phyloP scores from a whole-genome alignment of 805 yeast genomes.

The Saccharomycopsis olivae region DNA sequence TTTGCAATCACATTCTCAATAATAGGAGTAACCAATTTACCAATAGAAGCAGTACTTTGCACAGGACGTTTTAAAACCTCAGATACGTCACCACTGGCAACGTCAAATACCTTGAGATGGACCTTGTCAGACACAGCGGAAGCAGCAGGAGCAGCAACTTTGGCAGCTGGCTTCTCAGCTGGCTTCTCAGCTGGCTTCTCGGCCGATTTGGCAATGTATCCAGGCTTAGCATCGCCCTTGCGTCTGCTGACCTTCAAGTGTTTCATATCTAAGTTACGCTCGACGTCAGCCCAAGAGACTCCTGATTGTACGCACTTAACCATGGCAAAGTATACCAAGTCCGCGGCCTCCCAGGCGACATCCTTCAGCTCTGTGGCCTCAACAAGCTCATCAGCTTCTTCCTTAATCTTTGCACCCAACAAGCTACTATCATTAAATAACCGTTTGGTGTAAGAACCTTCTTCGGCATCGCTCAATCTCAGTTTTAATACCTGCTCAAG shows the following conservation, averaged over 20 bases:
- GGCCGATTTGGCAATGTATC: constrained; percentile 34
- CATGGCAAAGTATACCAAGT: constrained; percentile 67
- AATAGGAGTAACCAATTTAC: constrained; percentile 87
- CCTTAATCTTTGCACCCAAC: constrained; percentile 79
- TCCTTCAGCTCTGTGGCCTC: constrained; percentile 66
- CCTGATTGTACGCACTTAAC: constrained; percentile 69
- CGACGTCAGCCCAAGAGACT: constrained; percentile 72
- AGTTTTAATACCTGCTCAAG: constrained; percentile 57
- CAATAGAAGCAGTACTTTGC: constrained; percentile 84
- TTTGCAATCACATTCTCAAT: constrained; percentile 61
- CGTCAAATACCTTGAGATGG: constrained; percentile 40
- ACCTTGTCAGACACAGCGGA: constrained; percentile 31
- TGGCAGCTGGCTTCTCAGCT: constrained; percentile 20
- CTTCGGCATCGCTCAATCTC: constrained; percentile 65
- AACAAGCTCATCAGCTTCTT: constrained; percentile 91
- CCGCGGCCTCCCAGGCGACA: constrained; percentile 97
- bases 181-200: constrained; percentile 5
- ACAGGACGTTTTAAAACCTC: constrained; percentile 75
- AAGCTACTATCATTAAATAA: constrained; percentile 69
- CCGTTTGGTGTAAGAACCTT: constrained; percentile 89
- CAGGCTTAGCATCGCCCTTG: constrained; percentile 90
- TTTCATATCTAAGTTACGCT: constrained; percentile 74
- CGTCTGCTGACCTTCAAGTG: constrained; percentile 82
- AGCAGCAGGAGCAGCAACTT: too few relatives aligned
- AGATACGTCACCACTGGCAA: constrained; percentile 28